Evolutionary conservation across 1,139 yeast species (phyloP).

Genomic region (Pichia sp.): DNA sequence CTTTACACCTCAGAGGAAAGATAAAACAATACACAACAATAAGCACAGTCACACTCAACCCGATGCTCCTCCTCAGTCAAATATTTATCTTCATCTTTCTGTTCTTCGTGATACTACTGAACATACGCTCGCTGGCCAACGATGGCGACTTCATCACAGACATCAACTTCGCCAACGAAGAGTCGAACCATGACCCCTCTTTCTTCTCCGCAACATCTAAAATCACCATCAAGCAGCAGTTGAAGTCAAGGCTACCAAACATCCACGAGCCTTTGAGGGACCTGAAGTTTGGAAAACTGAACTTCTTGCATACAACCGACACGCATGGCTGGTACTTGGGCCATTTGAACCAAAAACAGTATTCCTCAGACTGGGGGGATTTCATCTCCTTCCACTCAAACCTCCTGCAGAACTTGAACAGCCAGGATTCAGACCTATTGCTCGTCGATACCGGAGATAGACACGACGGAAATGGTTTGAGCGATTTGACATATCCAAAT

Average conservation of each 20-base stretch:
- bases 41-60: no score
- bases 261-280: conserved; percentile 38
- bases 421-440: conserved; percentile 55
- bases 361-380: conserved; percentile 92
- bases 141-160: background rate
- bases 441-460: conserved; percentile 88
- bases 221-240: conserved; percentile 21
- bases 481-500: conserved; percentile 65
- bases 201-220: conserved; percentile 8
- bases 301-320: conserved; percentile 89
- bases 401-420: conserved; percentile 43
- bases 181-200: background rate
- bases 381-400: conserved; percentile 63
- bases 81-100: conserved; percentile 10
- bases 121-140: conserved; percentile 12
- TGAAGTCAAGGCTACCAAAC: conserved; percentile 26
- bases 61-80: conserved; percentile 13
- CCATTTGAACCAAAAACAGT: conserved; percentile 69
- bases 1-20: background rate
- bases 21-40: no score
- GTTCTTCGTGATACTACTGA: conserved; percentile 11
- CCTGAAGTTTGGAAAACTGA: conserved; percentile 63
- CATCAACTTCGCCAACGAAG: background rate
- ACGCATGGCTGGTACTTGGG: conserved; percentile 97
- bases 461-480: conserved; percentile 89